Evolutionary conservation across 139 green algal species (phyloP).

Genomic region (Picochlorum costavermella): DNA sequence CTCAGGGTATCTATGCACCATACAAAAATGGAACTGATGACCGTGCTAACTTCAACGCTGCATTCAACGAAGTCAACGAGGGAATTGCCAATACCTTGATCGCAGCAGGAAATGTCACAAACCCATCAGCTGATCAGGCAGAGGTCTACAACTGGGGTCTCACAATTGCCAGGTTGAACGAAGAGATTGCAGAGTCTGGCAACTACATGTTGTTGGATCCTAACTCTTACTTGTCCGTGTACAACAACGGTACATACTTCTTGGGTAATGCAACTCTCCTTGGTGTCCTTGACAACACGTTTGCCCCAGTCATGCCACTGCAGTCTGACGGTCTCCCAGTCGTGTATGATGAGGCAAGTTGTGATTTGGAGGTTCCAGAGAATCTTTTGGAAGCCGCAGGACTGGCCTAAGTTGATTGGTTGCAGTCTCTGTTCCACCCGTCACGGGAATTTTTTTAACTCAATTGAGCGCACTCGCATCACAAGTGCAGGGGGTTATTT

Average conservation of each 20-base stretch:
- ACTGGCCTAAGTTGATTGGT: neutral
- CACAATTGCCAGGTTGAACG: neutral
- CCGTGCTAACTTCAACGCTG: neutral
- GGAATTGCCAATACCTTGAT: constrained; percentile 8
- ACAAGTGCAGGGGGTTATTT: too few species aligned
- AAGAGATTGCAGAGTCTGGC: neutral
- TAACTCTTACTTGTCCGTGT: neutral
- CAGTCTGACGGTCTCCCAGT: neutral
- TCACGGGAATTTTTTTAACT: too few species aligned
- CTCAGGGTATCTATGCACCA: constrained; percentile 23
- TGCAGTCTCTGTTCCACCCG: too few species aligned
- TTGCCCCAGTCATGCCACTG: constrained; percentile 3
- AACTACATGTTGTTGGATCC: neutral
- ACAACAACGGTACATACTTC: constrained; percentile 5
- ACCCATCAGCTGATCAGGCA: constrained; percentile 3
- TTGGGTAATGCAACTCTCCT: constrained; percentile 6
- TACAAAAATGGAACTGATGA: neutral
- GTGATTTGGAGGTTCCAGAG: neutral
- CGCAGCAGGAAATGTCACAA: neutral
- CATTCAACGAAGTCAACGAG: constrained; percentile 9
- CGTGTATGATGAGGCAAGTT: neutral
- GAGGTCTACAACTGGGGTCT: neutral
- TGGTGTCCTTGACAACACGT: constrained; percentile 6
- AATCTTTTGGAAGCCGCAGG: neutral
- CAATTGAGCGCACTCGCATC: too few species aligned